A percentile compares a stretch with the other conserved stretches of the same genome.
Evolutionary conservation across 2,329 filamentous ascomycete species (phyloP).

Genomic region (Endothia cerciana): DNA sequence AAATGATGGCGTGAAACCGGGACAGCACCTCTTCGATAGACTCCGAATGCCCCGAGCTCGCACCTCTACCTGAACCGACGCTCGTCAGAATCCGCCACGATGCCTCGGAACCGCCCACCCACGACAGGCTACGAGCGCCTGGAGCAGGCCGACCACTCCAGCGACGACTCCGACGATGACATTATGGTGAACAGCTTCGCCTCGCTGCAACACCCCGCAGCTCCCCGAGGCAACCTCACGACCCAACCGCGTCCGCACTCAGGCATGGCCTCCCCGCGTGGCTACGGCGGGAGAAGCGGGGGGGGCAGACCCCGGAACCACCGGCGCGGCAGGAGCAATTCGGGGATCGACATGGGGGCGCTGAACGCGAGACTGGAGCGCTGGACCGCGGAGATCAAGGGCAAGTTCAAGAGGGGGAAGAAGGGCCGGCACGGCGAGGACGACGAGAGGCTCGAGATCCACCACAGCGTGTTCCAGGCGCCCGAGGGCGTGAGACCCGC

Average conservation of each 20-base stretch:
- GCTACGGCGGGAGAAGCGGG: slow-evolving; percentile 40
- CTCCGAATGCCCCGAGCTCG: neutral
- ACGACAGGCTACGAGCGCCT: slow-evolving; percentile 86
- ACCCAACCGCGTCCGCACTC: slow-evolving; percentile 64
- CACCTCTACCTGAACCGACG: neutral
- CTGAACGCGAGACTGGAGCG: slow-evolving; percentile 94
- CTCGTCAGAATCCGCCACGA: slow-evolving; percentile 41
- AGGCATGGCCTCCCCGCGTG: slow-evolving; percentile 61
- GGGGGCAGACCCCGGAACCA: slow-evolving; percentile 47
- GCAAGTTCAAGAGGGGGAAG: slow-evolving; percentile 88
- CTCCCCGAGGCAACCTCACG: slow-evolving; percentile 67
- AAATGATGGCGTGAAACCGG: slow-evolving; percentile 11
- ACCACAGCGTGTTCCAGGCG: slow-evolving; percentile 94
- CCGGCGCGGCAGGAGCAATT: slow-evolving; percentile 66
- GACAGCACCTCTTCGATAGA: neutral
- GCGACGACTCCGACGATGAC: slow-evolving; percentile 73
- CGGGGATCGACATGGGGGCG: slow-evolving; percentile 94
- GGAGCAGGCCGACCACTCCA: slow-evolving; percentile 77
- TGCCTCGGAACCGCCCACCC: slow-evolving; percentile 70
- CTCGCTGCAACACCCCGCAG: slow-evolving; percentile 60
- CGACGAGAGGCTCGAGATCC: slow-evolving; percentile 89
- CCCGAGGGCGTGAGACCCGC: slow-evolving; percentile 85
- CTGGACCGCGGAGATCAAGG: slow-evolving; percentile 98
- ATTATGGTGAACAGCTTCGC: slow-evolving; percentile 57
- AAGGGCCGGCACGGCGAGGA: slow-evolving; percentile 59